A percentile compares a stretch with the other conserved stretches of the same genome.
Evolutionary conservation across 2,329 filamentous ascomycete species (phyloP).

Genomic region (Hymenoscyphus infarciens): DNA sequence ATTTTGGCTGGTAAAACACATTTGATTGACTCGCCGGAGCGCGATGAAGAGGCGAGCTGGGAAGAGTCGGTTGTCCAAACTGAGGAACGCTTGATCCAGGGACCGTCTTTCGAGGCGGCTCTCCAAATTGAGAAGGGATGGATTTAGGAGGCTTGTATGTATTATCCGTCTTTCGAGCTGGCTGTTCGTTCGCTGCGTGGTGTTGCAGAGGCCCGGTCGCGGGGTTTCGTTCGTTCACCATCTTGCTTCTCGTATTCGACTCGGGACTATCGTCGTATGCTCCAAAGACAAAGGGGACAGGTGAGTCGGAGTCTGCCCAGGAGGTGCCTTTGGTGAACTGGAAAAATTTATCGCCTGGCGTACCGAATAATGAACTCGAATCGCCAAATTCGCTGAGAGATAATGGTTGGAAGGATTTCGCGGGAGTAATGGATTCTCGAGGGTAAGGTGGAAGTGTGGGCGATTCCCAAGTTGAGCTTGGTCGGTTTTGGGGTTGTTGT

Average conservation of each 20-base stretch:
- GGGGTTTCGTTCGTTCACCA: conserved; percentile 36
- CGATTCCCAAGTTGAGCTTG: conserved; percentile 2
- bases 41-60: conserved; percentile 32
- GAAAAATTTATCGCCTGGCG: neutral
- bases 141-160: conserved; percentile 4
- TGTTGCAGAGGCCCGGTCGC: conserved; percentile 30
- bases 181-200: conserved; percentile 26
- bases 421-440: neutral
- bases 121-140: too few species aligned
- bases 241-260: conserved; percentile 18
- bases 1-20: conserved; percentile 34
- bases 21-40: conserved; percentile 25
- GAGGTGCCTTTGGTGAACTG: neutral
- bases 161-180: conserved; percentile 13
- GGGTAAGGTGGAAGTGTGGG: neutral
- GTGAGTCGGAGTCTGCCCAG: conserved; percentile 13
- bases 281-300: conserved; percentile 26
- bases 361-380: conserved; percentile 32
- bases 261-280: conserved; percentile 14
- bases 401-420: neutral
- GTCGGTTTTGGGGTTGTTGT: conserved; percentile 5
- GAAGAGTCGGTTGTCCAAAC: conserved; percentile 34
- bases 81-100: conserved; percentile 24
- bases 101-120: conserved; percentile 9
- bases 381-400: conserved; percentile 32